phyloP scores from a whole-genome alignment of 176 grass and related monocot species.

The Phoenix dactylifera region DNA sequence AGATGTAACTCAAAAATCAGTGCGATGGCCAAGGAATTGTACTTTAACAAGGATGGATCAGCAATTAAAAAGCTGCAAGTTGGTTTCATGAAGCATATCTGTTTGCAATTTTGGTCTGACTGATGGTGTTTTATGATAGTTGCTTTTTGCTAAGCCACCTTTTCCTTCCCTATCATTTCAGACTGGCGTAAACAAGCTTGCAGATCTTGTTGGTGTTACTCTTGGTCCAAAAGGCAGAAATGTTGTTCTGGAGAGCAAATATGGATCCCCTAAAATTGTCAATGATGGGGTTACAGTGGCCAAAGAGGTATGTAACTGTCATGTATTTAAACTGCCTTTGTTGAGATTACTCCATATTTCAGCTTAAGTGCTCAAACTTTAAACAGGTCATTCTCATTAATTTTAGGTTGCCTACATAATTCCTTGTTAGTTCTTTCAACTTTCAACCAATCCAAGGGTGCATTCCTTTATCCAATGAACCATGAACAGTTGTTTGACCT shows the following conservation, averaged over 20 bases:
- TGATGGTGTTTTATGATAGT: background rate
- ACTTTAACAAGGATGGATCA: constrained; percentile 98
- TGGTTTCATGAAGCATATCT: background rate
- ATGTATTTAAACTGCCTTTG: background rate
- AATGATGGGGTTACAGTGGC: constrained; percentile 56
- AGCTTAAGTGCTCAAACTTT: background rate
- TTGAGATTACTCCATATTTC: background rate
- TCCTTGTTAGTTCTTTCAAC: too few species aligned
- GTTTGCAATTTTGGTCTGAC: background rate
- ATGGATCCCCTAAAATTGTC: constrained; percentile 86
- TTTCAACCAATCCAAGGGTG: too few species aligned
- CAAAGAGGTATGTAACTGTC: constrained; percentile 32
- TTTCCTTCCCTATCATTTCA: constrained; percentile 14
- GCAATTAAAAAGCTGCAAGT: constrained; percentile 89
- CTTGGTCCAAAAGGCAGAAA: constrained; percentile 94
- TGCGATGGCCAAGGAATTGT: constrained; percentile 67
- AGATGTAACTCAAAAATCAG: constrained; percentile 25
- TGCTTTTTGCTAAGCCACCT: background rate
- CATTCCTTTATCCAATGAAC: too few species aligned
- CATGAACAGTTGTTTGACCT: too few species aligned
- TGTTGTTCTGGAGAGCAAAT: constrained; percentile 93
- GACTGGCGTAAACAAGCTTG: constrained; percentile 83
- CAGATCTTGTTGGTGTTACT: constrained; percentile 84
- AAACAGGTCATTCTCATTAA: background rate
- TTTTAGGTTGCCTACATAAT: too few species aligned